A percentile compares a stretch with the other conserved stretches of the same genome.
Conservation (phyloP, 768 basidiomycete species). For the Kwoniella dejecticola region DNA sequence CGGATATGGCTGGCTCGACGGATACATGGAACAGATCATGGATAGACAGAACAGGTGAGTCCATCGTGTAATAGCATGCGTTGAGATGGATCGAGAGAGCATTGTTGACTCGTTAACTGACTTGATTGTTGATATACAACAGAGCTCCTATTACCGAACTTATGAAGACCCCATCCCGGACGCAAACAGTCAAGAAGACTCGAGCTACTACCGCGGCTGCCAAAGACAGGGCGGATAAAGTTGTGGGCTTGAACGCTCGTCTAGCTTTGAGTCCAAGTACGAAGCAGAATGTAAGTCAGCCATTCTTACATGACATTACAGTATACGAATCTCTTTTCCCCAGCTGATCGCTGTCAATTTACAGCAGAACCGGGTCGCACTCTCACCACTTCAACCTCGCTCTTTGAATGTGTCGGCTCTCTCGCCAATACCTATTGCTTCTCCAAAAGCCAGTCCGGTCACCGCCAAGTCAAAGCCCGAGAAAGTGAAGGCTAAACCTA, state of each 20-base stretch:
- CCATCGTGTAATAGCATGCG: neutral
- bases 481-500: conserved; percentile 9
- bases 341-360: too few relatives aligned
- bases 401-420: conserved; percentile 26
- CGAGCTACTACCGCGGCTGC: conserved; percentile 43
- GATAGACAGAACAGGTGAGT: conserved; percentile 31
- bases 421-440: conserved; percentile 10
- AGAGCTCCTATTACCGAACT: conserved; percentile 45
- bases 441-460: conserved; percentile 10
- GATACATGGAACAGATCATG: conserved; percentile 47
- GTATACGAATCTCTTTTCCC: neutral
- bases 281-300: conserved; percentile 23
- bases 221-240: conserved; percentile 42
- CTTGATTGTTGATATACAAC: neutral
- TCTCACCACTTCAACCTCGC: conserved; percentile 45
- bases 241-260: conserved; percentile 36
- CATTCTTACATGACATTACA: neutral
- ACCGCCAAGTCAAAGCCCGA: conserved; percentile 12
- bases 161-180: conserved; percentile 53
- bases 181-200: conserved; percentile 51
- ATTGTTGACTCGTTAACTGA: neutral
- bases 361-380: conserved; percentile 19
- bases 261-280: conserved; percentile 32
- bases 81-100: neutral
- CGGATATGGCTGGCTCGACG: conserved; percentile 54